phyloP scores from a whole-genome alignment of 2,329 filamentous ascomycete species.

The Bertia moriformis region DNA sequence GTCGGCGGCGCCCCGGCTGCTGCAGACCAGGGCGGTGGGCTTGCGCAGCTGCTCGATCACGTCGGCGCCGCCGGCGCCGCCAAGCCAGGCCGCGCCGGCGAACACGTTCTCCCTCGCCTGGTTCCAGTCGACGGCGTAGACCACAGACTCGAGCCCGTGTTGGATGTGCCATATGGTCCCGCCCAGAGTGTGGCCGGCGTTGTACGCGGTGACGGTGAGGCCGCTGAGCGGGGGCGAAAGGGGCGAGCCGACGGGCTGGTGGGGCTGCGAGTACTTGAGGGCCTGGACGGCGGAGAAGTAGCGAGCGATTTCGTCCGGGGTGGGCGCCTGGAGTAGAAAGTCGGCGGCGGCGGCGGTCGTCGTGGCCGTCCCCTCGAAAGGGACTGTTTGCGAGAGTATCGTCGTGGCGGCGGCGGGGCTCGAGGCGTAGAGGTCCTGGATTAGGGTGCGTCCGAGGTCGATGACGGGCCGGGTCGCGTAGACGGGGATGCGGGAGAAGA shows the following conservation, averaged over 20 bases:
- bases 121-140: constrained; percentile 97
- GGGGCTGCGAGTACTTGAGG: constrained; percentile 91
- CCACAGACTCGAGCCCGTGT: constrained; percentile 87
- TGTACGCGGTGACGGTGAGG: constrained; percentile 89
- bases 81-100: constrained; percentile 84
- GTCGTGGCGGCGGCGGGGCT: constrained; percentile 80
- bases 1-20: constrained; percentile 65
- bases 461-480: constrained; percentile 92
- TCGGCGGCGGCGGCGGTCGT: constrained; percentile 25
- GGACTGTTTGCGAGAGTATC: constrained; percentile 56
- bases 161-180: constrained; percentile 99
- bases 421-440: constrained; percentile 85
- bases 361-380: constrained; percentile 47
- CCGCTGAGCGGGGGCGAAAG: constrained; percentile 86
- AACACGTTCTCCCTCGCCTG: constrained; percentile 93
- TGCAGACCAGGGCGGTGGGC: constrained; percentile 86
- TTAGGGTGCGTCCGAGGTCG: constrained; percentile 74
- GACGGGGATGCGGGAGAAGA: constrained; percentile 81
- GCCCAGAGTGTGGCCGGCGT: constrained; percentile 86
- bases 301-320: constrained; percentile 72
- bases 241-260: constrained; percentile 73
- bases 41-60: constrained; percentile 88
- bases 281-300: constrained; percentile 87
- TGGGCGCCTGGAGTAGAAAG: constrained; percentile 56
- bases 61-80: constrained; percentile 70